Base-by-base conservation (phyloP, 2,329 filamentous ascomycete genomes). In the Neofusicoccum sp. region DNA sequence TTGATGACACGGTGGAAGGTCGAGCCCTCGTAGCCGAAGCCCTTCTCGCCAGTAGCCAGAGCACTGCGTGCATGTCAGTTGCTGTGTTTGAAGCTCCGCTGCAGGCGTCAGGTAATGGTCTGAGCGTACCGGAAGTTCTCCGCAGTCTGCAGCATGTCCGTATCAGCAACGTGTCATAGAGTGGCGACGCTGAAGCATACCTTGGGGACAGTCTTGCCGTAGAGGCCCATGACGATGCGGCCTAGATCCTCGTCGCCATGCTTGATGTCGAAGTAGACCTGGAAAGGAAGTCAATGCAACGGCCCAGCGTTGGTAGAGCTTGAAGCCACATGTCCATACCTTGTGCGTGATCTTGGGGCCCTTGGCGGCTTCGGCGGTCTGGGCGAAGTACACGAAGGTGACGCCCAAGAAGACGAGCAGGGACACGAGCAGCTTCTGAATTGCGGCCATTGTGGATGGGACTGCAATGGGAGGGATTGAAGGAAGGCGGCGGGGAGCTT, bases 301-400 rank as follows among this genome's bases (percentile, higher is more conserved):
- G n/a, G 28, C 60, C 43, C 28, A 5, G 36, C 14, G 41, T 24
- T 14, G 11, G 9, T 36, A 36, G 44, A 26, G 57, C 44, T 56
- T 43, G 51, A 56, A 56, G 51, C 51, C 51, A 49, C 57, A 8
- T 34, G 38, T 41, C 36, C 44, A 62, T 74, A 84, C 91, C 86
- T 96, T 96, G 83, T 90, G 83, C 70, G 93, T 97, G 81, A 97
- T 93, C 86, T 95, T 96, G 65, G 91, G 93, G 48, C 95, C 93
- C 81, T 93, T 91, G 67, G 82, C 82, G 59, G 90, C 89, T 68
- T 89, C 86, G 63, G 85, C 86, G 34, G 86, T 84, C 77, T 91
- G 88, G 67, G 89, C 83, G 73, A 96, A 86, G 80, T 91, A 86
- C 67, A 92, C 79, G 73, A 93, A 82, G 68, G 84, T 83, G 69